Evolutionary conservation across 805 yeast genomes (phyloP).

Genomic region (Starmerella khaoyaiensis): DNA sequence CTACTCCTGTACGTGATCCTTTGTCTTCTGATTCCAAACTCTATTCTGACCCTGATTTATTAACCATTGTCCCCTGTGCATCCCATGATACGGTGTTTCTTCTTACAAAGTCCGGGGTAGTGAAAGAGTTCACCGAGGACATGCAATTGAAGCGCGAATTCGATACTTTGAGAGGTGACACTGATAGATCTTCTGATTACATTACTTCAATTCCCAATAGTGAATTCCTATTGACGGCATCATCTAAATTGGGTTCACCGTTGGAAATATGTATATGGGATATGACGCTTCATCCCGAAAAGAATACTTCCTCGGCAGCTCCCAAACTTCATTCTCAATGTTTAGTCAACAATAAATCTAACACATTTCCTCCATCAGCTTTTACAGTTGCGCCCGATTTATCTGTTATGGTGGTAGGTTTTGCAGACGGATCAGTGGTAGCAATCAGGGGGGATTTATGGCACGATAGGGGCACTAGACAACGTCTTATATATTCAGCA

Average conservation of each 20-base stretch:
- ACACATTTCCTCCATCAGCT: constrained; percentile 66
- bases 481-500: constrained; percentile 58
- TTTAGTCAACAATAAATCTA: constrained; percentile 44
- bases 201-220: constrained; percentile 38
- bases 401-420: constrained; percentile 61
- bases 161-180: constrained; percentile 40
- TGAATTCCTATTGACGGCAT: constrained; percentile 48
- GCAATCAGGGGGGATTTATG: constrained; percentile 76
- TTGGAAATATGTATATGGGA: constrained; percentile 62
- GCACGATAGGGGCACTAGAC: constrained; percentile 83
- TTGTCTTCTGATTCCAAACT: constrained; percentile 48
- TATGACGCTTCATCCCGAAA: constrained; percentile 27
- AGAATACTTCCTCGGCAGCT: background rate
- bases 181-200: constrained; percentile 50
- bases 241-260: constrained; percentile 62
- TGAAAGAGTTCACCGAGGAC: constrained; percentile 45
- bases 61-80: constrained; percentile 46
- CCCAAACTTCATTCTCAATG: constrained; percentile 10
- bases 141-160: constrained; percentile 40
- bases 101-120: constrained; percentile 39
- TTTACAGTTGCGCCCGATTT: constrained; percentile 42
- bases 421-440: constrained; percentile 70
- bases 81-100: constrained; percentile 40
- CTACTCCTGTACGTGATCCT: constrained; percentile 77
- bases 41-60: constrained; percentile 65